Conservation (phyloP, 257 asterid species). For the Salvia rosmarinus region DNA sequence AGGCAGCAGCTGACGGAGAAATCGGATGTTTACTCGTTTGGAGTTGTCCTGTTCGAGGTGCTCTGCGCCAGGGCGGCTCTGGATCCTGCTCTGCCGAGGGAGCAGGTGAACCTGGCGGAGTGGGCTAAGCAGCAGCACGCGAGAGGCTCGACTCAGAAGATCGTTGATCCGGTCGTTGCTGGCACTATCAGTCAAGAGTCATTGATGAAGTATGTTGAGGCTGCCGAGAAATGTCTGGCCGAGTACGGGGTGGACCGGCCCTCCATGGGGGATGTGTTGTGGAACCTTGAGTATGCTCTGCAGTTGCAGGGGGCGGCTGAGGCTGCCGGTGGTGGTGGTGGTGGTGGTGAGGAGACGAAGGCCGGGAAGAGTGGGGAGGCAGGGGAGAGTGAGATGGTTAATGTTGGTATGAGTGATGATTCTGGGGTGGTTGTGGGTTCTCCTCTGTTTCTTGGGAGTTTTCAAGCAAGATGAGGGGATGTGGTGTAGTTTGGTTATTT, state of each 20-base stretch:
- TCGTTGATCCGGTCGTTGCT: conserved; percentile 56
- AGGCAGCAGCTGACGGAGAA: conserved; percentile 88
- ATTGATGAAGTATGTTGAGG: conserved; percentile 68
- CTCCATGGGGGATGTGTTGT: conserved; percentile 86
- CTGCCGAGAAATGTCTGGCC: conserved; percentile 87
- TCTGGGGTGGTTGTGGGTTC: conserved; percentile 73
- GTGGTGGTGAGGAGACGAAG: conserved; percentile 14
- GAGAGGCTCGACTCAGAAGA: conserved; percentile 54
- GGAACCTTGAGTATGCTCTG: conserved; percentile 79
- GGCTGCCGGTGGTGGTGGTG: conserved; percentile 14
- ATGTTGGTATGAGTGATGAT: conserved; percentile 64
- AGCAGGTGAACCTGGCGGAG: conserved; percentile 84
- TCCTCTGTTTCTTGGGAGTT: conserved; percentile 66
- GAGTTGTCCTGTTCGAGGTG: conserved; percentile 88
- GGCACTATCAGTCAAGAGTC: conserved; percentile 53
- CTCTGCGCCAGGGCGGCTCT: conserved; percentile 90
- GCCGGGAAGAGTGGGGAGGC: conserved; percentile 23
- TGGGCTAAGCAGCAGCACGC: conserved; percentile 83
- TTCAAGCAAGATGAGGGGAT: conserved; percentile 64
- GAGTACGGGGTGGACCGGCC: conserved; percentile 90
- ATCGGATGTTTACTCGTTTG: conserved; percentile 88
- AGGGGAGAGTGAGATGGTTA: conserved; percentile 35
- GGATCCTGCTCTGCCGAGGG: conserved; percentile 84
- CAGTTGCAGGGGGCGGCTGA: conserved; percentile 62
- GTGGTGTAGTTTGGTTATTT: neutral